These are phyloP conservation scores for Eutrema japonicum DNA, from an alignment of 345 rosid genomes.

Conservation along the genomic window DNA sequence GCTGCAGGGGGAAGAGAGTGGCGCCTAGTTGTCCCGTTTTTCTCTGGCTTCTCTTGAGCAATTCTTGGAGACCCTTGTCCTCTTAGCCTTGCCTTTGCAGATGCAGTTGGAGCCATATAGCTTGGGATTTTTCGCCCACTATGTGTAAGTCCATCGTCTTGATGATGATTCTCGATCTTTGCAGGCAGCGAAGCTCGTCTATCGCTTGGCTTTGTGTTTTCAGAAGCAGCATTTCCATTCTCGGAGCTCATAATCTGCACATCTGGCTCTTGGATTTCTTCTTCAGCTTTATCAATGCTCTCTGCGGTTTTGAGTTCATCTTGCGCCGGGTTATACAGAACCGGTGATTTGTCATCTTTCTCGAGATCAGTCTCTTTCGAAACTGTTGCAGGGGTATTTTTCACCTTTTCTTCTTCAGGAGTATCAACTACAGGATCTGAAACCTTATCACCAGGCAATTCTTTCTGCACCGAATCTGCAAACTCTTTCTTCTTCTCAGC, in stretches of 20 bases:
- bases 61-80: conserved; percentile 71
- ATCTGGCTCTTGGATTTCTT: conserved; percentile 44
- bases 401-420: conserved; percentile 44
- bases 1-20: conserved; percentile 76
- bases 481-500: conserved; percentile 48
- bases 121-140: conserved; percentile 66
- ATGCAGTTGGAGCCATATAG: conserved; percentile 89
- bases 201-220: conserved; percentile 52
- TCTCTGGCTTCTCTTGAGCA: conserved; percentile 56
- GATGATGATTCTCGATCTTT: conserved; percentile 53
- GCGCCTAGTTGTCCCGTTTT: conserved; percentile 58
- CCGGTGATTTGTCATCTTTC: conserved; percentile 26
- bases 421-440: conserved; percentile 33
- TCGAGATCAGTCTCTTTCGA: conserved; percentile 42
- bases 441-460: conserved; percentile 37
- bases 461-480: conserved; percentile 38
- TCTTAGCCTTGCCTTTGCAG: conserved; percentile 79
- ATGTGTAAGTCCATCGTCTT: conserved; percentile 54
- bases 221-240: conserved; percentile 45
- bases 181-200: conserved; percentile 76
- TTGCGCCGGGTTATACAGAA: conserved; percentile 37
- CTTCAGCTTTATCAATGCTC: conserved; percentile 48
- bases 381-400: conserved; percentile 34
- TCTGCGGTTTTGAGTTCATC: conserved; percentile 44
- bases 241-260: conserved; percentile 43